Evolutionary conservation across 805 yeast species (phyloP).

Genomic region (Candida chilensis): DNA sequence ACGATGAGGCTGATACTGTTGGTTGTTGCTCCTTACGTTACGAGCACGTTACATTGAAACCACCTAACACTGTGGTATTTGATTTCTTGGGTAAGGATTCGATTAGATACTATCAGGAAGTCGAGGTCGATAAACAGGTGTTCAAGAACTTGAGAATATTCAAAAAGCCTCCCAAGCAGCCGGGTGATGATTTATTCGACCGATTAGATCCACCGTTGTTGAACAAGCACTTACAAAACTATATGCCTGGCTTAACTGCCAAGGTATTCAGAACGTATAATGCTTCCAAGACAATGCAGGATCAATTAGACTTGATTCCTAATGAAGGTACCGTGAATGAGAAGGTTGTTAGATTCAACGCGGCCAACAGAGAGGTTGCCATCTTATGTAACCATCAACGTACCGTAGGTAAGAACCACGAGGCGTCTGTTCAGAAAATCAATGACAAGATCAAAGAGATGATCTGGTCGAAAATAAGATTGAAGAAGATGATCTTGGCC

Average conservation of each 20-base stretch:
- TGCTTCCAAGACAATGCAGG: constrained; percentile 96
- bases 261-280: constrained; percentile 96
- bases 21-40: constrained; percentile 93
- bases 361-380: constrained; percentile 94
- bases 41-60: constrained; percentile 80
- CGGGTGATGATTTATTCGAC: constrained; percentile 91
- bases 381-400: constrained; percentile 96
- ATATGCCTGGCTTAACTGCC: constrained; percentile 91
- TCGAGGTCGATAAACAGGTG: constrained; percentile 85
- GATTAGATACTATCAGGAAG: constrained; percentile 85
- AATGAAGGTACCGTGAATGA: constrained; percentile 84
- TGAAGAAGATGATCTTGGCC: constrained; percentile 60
- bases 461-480: constrained; percentile 74
- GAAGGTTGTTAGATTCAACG: constrained; percentile 80
- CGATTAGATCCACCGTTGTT: constrained; percentile 75
- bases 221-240: constrained; percentile 80
- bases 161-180: constrained; percentile 80
- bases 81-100: constrained; percentile 96
- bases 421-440: constrained; percentile 69
- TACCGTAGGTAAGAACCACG: constrained; percentile 81
- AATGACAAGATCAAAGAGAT: constrained; percentile 71
- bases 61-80: constrained; percentile 79
- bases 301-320: constrained; percentile 77
- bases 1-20: constrained; percentile 96
- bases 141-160: constrained; percentile 82